These are phyloP conservation scores for Chrysoporthe deuterocubensis DNA, from an alignment of 2,329 filamentous ascomycete species.

Conservation along the genomic window DNA sequence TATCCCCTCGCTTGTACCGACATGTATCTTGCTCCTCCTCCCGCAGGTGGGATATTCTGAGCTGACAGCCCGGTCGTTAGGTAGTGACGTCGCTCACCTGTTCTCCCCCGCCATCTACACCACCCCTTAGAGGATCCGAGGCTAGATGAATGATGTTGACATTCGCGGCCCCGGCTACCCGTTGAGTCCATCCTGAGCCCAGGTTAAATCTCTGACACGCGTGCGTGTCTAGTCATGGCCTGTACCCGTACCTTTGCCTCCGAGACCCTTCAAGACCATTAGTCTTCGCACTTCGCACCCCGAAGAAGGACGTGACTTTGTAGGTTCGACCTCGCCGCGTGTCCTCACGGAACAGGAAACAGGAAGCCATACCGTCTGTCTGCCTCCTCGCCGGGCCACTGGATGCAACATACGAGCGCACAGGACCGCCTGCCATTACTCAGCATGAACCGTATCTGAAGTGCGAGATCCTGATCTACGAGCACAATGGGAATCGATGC, in stretches of 20 bases:
- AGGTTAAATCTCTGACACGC: conserved; percentile 4
- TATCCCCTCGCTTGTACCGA: not conserved
- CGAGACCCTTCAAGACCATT: not conserved
- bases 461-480: conserved; percentile 2
- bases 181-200: not conserved
- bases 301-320: not conserved
- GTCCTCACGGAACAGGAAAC: not conserved
- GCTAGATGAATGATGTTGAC: conserved; percentile 15
- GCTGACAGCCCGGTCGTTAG: conserved; percentile 5
- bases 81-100: conserved; percentile 12
- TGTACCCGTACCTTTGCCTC: not conserved
- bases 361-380: not conserved
- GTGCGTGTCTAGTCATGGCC: conserved; percentile 8
- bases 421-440: not conserved
- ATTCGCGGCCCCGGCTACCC: not conserved
- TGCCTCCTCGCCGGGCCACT: not conserved
- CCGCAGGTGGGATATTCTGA: not conserved
- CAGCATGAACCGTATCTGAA: conserved; percentile 10
- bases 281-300: not conserved
- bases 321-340: not conserved
- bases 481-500: conserved; percentile 17
- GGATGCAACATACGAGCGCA: not conserved
- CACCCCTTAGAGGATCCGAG: not conserved
- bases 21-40: conserved; percentile 5
- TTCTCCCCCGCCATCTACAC: not conserved